These are phyloP conservation scores for Parafenestella ontariensis DNA, from an alignment of 2,329 filamentous ascomycete genomes.

Conservation along the genomic window DNA sequence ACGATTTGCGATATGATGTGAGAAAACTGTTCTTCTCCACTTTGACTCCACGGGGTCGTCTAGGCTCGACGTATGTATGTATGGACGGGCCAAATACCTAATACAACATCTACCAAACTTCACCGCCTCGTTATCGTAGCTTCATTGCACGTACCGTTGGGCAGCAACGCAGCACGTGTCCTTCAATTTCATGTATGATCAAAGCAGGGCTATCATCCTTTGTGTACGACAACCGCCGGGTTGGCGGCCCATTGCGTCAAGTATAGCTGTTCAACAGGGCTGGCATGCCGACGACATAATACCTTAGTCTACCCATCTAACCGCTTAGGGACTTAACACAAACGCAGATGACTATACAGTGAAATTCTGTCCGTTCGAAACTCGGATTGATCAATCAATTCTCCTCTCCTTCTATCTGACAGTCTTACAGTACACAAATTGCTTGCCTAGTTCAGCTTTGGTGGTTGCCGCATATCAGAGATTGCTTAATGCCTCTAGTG, in stretches of 20 bases:
- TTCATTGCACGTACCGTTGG: not conserved
- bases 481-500: no score
- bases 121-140: not conserved
- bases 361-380: not conserved
- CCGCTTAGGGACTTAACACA: not conserved
- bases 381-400: not conserved
- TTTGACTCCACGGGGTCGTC: not conserved
- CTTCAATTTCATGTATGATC: not conserved
- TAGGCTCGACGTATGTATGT: constrained; percentile 1
- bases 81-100: not conserved
- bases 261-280: not conserved
- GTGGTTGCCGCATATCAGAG: no score
- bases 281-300: not conserved
- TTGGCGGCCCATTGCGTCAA: not conserved
- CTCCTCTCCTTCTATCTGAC: no score
- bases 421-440: no score
- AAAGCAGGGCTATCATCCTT: not conserved
- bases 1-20: not conserved
- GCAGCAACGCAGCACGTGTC: not conserved
- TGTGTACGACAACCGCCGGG: not conserved
- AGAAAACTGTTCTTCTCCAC: not conserved
- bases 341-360: not conserved
- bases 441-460: no score
- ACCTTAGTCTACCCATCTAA: not conserved
- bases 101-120: not conserved